Conservation (phyloP, 805 yeast genomes). For the Torulaspora microellipsoides region DNA sequence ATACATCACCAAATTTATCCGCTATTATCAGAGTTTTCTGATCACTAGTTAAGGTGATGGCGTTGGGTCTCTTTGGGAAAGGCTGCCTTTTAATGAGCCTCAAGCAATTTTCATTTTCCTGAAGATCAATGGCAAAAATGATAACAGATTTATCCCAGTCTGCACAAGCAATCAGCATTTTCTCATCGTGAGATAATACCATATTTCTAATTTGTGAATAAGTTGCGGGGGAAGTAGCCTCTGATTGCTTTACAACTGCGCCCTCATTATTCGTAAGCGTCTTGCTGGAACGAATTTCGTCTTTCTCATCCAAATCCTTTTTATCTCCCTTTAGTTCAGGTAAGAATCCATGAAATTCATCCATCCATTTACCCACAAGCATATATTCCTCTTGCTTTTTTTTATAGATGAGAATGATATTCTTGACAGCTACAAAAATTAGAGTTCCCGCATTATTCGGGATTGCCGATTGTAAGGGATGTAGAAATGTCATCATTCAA, state of each 20-base stretch:
- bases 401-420: constrained; percentile 51
- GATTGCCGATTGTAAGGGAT: constrained; percentile 61
- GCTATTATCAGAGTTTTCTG: constrained; percentile 60
- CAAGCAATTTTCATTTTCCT: constrained; percentile 39
- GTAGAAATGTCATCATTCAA: constrained; percentile 42
- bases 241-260: constrained; percentile 57
- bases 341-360: constrained; percentile 30
- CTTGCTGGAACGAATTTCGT: constrained; percentile 27
- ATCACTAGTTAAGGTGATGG: constrained; percentile 56
- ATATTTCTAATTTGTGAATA: constrained; percentile 66
- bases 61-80: constrained; percentile 90
- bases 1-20: constrained; percentile 96
- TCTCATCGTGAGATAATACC: constrained; percentile 48
- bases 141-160: constrained; percentile 81
- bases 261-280: constrained; percentile 35
- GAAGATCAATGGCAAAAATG: constrained; percentile 43
- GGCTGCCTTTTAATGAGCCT: constrained; percentile 60
- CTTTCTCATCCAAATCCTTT: constrained; percentile 38
- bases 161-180: constrained; percentile 60
- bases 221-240: constrained; percentile 64
- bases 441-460: constrained; percentile 43
- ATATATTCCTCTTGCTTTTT: constrained; percentile 34
- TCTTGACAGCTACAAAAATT: constrained; percentile 55
- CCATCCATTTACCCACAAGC: constrained; percentile 55
- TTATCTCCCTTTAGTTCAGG: constrained; percentile 28